These are phyloP conservation scores for Mycena alexandri DNA, from an alignment of 768 basidiomycete genomes.

Conservation along the genomic window DNA sequence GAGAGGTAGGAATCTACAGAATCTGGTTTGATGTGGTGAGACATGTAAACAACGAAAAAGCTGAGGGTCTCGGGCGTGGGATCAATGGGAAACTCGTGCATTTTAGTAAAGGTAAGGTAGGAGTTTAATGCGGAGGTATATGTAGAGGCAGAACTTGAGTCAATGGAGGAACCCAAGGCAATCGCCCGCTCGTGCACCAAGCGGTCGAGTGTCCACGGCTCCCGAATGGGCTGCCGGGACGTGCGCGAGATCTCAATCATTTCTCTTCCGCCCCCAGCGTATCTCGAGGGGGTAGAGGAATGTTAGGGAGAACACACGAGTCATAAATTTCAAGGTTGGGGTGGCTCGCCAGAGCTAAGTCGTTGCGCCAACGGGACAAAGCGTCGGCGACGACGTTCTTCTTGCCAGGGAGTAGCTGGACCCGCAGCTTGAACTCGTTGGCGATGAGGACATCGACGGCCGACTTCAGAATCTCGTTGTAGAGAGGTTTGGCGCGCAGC, in stretches of 20 bases:
- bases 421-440: slow-evolving; percentile 36
- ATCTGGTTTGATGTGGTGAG: slow-evolving; percentile 49
- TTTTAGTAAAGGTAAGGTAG: slow-evolving; percentile 45
- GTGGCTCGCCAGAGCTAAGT: slow-evolving; percentile 12
- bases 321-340: slow-evolving; percentile 15
- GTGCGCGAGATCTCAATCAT: slow-evolving; percentile 32
- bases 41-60: slow-evolving; percentile 53
- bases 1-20: slow-evolving; percentile 55
- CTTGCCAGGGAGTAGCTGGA: slow-evolving; percentile 40
- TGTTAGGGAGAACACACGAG: background rate
- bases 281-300: slow-evolving; percentile 42
- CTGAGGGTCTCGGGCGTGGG: slow-evolving; percentile 51
- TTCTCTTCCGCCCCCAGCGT: slow-evolving; percentile 45
- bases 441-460: slow-evolving; percentile 34
- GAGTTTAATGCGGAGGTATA: slow-evolving; percentile 52
- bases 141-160: background rate
- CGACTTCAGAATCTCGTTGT: slow-evolving; percentile 39
- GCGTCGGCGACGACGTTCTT: slow-evolving; percentile 45
- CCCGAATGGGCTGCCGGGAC: slow-evolving; percentile 48
- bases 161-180: slow-evolving; percentile 42
- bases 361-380: slow-evolving; percentile 40
- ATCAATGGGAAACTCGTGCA: slow-evolving; percentile 45
- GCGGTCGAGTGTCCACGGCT: slow-evolving; percentile 51
- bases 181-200: slow-evolving; percentile 45
- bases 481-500: slow-evolving; percentile 5